A percentile compares a stretch with the other conserved stretches of the same genome.
Evolutionary conservation across 106 monocot species (phyloP).

Genomic region (Acorus gramineus): DNA sequence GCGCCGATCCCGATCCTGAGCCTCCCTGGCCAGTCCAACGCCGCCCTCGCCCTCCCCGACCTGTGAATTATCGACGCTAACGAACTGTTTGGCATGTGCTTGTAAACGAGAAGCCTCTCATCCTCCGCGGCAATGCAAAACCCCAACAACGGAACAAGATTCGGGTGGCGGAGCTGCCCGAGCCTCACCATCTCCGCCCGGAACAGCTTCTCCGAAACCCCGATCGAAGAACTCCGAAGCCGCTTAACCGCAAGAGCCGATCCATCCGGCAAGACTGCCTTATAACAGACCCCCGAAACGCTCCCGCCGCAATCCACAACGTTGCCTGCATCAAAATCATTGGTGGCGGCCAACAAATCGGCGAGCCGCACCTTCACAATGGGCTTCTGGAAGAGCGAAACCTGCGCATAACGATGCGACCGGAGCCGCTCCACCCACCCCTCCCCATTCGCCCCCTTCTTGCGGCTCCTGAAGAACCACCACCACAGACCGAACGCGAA

Average conservation of each 20-base stretch:
- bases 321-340: constrained; percentile 40
- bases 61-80: constrained; percentile 20
- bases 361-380: constrained; percentile 81
- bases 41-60: neutral
- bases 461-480: constrained; percentile 6
- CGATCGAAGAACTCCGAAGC: constrained; percentile 27
- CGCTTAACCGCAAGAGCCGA: constrained; percentile 77
- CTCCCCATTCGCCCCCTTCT: constrained; percentile 2
- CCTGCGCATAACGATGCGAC: constrained; percentile 36
- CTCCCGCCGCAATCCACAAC: constrained; percentile 43
- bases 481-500: constrained; percentile 12
- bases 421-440: constrained; percentile 62
- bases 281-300: constrained; percentile 47
- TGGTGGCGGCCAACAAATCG: constrained; percentile 68
- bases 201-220: constrained; percentile 67
- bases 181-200: constrained; percentile 41
- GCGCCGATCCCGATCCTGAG: constrained; percentile 61
- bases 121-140: constrained; percentile 68
- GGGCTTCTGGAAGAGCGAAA: constrained; percentile 79
- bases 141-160: constrained; percentile 75
- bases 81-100: constrained; percentile 61
- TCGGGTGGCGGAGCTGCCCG: constrained; percentile 79
- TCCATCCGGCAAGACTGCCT: constrained; percentile 64
- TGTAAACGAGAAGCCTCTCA: constrained; percentile 69
- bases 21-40: constrained; percentile 53